Conservation (phyloP, 2,329 filamentous ascomycete genomes). For the Ophiostoma sp. region DNA sequence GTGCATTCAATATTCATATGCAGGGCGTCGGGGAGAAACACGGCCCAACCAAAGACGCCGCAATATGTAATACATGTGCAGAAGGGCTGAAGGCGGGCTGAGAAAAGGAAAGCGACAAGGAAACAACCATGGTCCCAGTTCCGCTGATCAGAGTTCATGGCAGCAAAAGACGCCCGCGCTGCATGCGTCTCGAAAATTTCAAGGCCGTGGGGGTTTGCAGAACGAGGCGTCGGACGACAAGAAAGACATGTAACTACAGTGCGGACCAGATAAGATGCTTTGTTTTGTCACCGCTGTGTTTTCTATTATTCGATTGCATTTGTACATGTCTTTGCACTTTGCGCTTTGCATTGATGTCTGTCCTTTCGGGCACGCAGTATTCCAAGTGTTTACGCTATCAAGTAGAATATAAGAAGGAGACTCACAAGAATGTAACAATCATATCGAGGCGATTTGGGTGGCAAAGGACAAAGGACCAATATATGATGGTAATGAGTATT, state of each 20-base stretch:
- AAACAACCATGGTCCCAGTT: background rate
- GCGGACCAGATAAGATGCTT: background rate
- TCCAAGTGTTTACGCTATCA: background rate
- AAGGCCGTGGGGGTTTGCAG: background rate
- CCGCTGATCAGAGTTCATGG: too few species aligned
- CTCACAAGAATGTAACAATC: too few species aligned
- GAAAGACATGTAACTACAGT: background rate
- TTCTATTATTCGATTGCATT: conserved; percentile 8
- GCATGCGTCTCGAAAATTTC: background rate
- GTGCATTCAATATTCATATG: background rate
- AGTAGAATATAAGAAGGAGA: background rate
- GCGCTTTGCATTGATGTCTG: background rate
- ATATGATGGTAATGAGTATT: too few species aligned
- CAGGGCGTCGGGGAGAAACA: background rate
- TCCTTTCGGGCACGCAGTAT: background rate
- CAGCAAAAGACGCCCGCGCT: background rate
- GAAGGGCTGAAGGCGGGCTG: background rate
- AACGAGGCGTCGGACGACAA: background rate
- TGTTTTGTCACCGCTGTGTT: background rate
- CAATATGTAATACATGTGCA: background rate
- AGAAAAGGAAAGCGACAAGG: background rate
- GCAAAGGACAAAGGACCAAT: background rate
- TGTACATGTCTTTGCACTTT: background rate
- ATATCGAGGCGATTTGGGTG: background rate
- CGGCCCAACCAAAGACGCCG: background rate